These are phyloP conservation scores for Hymenoscyphus linearis DNA, from an alignment of 2,329 filamentous ascomycete genomes.

Conservation along the genomic window DNA sequence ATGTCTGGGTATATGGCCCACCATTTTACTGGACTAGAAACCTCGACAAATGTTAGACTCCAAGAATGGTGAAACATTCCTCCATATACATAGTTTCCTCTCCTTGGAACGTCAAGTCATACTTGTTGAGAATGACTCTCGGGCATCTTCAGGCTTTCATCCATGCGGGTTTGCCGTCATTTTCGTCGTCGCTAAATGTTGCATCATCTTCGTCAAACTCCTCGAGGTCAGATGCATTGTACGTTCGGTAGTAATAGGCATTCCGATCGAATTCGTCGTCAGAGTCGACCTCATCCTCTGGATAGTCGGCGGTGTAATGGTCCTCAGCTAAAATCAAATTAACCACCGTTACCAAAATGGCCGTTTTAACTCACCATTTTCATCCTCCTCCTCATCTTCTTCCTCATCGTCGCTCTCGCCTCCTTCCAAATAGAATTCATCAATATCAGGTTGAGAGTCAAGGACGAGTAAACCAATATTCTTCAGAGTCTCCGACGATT, in stretches of 20 bases:
- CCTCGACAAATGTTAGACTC: neutral
- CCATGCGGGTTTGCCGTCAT: slow-evolving; percentile 28
- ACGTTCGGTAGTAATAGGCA: slow-evolving; percentile 48
- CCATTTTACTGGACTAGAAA: neutral
- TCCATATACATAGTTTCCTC: neutral
- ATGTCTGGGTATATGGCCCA: neutral
- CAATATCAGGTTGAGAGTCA: slow-evolving; percentile 36
- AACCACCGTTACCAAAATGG: slow-evolving; percentile 2
- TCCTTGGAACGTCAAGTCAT: too few relatives aligned
- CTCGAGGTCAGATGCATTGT: slow-evolving; percentile 29
- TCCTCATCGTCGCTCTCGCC: slow-evolving; percentile 56
- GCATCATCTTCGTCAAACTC: slow-evolving; percentile 27
- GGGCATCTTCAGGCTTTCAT: slow-evolving; percentile 6
- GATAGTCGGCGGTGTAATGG: slow-evolving; percentile 74
- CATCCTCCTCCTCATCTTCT: slow-evolving; percentile 59
- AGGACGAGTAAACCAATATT: slow-evolving; percentile 39
- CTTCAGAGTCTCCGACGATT: slow-evolving; percentile 41
- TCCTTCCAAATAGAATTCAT: slow-evolving; percentile 56
- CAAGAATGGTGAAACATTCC: neutral
- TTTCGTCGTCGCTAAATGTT: slow-evolving; percentile 26
- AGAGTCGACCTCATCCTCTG: slow-evolving; percentile 70
- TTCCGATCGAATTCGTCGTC: slow-evolving; percentile 60
- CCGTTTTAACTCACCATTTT: slow-evolving; percentile 47
- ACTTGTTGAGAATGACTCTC: neutral
- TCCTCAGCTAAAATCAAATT: slow-evolving; percentile 56